phyloP scores from a whole-genome alignment of 257 asterid species.

The Solanum dulcamara region DNA sequence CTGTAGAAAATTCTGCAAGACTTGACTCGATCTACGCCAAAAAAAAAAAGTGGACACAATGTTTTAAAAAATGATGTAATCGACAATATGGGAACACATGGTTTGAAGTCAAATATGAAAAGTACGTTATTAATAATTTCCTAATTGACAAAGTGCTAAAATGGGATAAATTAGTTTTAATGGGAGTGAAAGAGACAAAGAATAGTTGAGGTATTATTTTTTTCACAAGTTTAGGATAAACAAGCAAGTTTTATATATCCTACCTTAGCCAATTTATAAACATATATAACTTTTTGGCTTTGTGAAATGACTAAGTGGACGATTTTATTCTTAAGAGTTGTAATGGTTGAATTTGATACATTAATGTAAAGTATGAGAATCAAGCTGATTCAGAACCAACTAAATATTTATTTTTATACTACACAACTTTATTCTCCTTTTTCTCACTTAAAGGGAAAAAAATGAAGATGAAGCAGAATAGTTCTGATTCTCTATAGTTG shows the following conservation, averaged over 20 bases:
- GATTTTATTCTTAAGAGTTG: neutral
- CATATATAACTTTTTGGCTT: neutral
- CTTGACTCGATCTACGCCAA: neutral
- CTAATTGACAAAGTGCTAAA: neutral
- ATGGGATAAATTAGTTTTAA: neutral
- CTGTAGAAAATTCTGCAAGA: neutral
- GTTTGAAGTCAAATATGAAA: neutral
- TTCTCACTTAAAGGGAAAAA: neutral
- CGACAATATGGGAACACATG: neutral
- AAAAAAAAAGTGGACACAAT: neutral
- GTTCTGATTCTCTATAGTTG: neutral
- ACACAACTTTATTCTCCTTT: neutral
- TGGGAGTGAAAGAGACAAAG: neutral
- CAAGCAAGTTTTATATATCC: neutral
- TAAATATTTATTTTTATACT: neutral
- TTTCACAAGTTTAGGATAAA: neutral
- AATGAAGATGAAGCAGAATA: neutral
- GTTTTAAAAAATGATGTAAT: neutral
- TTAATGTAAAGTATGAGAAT: neutral
- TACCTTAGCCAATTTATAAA: neutral
- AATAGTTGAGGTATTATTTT: neutral
- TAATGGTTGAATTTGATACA: neutral
- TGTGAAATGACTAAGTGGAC: neutral
- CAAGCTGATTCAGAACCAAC: neutral
- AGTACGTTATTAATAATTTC: neutral